Percentiles rank a stretch among this genome's conserved stretches.
Conservation (phyloP, 495 filamentous ascomycete genomes). For the Trichoderma virens region DNA sequence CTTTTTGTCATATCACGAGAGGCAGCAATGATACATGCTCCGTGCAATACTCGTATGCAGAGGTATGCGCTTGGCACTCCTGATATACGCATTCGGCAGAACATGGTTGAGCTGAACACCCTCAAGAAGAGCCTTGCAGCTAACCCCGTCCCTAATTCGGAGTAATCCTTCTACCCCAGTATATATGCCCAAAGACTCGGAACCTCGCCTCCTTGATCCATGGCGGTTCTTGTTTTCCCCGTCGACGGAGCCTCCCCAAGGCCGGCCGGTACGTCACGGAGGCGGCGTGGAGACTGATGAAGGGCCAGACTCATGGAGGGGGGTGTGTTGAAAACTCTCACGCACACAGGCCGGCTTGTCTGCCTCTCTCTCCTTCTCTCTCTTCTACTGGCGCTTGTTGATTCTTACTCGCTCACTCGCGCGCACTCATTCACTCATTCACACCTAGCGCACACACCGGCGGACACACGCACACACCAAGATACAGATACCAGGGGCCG, state of each 20-base stretch:
- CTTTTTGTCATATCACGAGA: constrained; percentile 5
- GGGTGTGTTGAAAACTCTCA: neutral
- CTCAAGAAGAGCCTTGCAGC: neutral
- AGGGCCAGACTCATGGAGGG: neutral
- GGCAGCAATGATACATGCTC: neutral
- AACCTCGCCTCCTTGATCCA: neutral
- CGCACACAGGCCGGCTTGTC: neutral
- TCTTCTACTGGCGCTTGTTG: neutral
- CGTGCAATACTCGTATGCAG: no score
- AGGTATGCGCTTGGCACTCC: neutral
- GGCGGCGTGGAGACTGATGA: neutral
- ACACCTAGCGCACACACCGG: neutral
- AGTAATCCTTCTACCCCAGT: neutral
- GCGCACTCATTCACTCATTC: neutral
- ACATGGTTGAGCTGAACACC: neutral
- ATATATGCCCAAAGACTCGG: neutral
- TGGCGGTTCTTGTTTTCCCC: neutral
- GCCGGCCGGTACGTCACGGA: neutral
- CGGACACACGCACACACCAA: neutral
- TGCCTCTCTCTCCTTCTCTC: neutral
- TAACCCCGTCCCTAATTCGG: neutral
- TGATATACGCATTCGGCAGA: neutral
- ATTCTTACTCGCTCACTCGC: neutral
- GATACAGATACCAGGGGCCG: neutral
- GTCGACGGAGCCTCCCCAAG: neutral